Evolutionary conservation across 2,329 filamentous ascomycete species (phyloP), one percentile per base, ranked within the genome.

Genomic region (Diplodia intermedia): DNA sequence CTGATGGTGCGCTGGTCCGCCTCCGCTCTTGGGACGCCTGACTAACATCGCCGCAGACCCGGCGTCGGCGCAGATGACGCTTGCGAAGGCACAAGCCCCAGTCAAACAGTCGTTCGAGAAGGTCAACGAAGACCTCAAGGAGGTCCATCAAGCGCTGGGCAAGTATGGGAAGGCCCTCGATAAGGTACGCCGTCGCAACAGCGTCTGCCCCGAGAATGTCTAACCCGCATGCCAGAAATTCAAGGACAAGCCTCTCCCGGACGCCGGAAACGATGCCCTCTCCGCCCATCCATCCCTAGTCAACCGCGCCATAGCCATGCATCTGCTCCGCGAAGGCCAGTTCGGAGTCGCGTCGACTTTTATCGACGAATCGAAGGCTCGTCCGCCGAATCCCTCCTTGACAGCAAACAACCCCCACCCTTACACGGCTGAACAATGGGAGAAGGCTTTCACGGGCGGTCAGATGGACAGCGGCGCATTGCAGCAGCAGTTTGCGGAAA

Each of bases 281-380:
- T 89, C 88, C 1, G 86, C 89, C 23, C 89, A 96, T 71, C 86
- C 91, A 4, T 84, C 86, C 18, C 85, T 97, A 14, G 92, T 98
- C 76, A 96, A 97, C 80, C 89, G 94, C 68, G 94, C 95, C 7
- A 96, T 99, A 73, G 92, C 92, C 11, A 97, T 98, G 93, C 95
- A 99, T 76, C 86, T 99, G 26, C 86, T 99, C 49, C 91, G 95
- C 50, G 94, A 98, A 81, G 95, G 95, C 60, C 91, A 97, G 76
- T 99, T 99, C 79, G 86, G 85, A 26, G 94, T 97, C 2, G 94
- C 94, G 14, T 89, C 90, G 18, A 93, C 90, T 1, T 97, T 99
- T 73, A 87, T 97, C 60, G 82, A 86, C 15, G 95, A 98, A 82
- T 87, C 86, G 36, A 80, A 82, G 66, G 77, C 82, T 29, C 80